Percentiles rank a stretch among this genome's conserved stretches.
Evolutionary conservation across 495 filamentous ascomycete species (phyloP).

Genomic region (Tuber indicum): DNA sequence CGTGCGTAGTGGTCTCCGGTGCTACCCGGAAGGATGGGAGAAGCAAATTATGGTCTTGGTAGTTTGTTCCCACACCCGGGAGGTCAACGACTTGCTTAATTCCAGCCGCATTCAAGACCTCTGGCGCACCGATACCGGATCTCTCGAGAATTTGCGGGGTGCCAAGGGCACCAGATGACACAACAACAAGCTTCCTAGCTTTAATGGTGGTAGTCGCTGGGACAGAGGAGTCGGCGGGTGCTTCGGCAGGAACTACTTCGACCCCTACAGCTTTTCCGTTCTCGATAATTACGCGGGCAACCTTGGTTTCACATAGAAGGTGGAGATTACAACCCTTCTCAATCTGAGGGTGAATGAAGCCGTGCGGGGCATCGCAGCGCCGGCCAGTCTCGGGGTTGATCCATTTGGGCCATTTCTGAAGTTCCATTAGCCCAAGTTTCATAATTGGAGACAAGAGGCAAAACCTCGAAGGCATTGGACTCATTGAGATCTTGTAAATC

Average conservation of each 20-base stretch:
- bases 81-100: constrained; percentile 40
- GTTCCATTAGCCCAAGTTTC: constrained; percentile 11
- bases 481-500: constrained; percentile 47
- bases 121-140: constrained; percentile 53
- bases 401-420: constrained; percentile 39
- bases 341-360: constrained; percentile 44
- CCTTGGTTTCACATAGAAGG: constrained; percentile 49
- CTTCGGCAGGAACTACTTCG: constrained; percentile 41
- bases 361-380: constrained; percentile 43
- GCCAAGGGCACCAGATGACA: constrained; percentile 54
- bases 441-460: neutral
- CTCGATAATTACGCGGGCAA: constrained; percentile 52
- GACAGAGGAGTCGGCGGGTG: neutral
- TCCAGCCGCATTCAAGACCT: constrained; percentile 43
- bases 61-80: constrained; percentile 50
- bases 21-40: constrained; percentile 25
- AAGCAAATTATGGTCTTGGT: constrained; percentile 50
- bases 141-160: constrained; percentile 56
- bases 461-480: constrained; percentile 43
- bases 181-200: constrained; percentile 53
- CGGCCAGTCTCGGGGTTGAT: constrained; percentile 41
- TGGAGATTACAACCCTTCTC: constrained; percentile 48
- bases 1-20: constrained; percentile 22
- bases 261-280: constrained; percentile 46
- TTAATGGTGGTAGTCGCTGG: constrained; percentile 39